These are phyloP conservation scores for Zymoseptoria passerinii DNA, from an alignment of 2,329 filamentous ascomycete species.

Conservation along the genomic window DNA sequence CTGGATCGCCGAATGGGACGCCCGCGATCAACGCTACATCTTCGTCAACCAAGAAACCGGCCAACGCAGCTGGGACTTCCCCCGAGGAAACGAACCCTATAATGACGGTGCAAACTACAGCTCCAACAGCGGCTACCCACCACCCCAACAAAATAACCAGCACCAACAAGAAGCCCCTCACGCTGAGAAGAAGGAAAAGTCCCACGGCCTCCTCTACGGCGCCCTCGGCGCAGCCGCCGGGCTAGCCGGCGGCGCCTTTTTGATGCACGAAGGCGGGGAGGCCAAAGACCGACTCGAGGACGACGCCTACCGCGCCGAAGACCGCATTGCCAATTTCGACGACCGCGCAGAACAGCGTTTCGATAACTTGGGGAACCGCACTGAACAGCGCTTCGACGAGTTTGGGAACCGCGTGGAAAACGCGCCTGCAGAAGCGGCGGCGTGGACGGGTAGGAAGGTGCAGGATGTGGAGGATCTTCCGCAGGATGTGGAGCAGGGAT, in stretches of 20 bases:
- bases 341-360: constrained; percentile 7
- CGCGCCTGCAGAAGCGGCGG: constrained; percentile 37
- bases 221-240: constrained; percentile 36
- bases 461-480: constrained; percentile 36
- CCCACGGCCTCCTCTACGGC: constrained; percentile 30
- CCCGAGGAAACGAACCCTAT: constrained; percentile 18
- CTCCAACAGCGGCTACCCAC: constrained; percentile 1
- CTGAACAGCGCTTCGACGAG: constrained; percentile 17
- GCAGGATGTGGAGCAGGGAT: constrained; percentile 25
- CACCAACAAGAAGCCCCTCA: constrained; percentile 2
- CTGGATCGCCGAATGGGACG: constrained; percentile 40
- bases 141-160: not conserved
- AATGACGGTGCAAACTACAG: constrained; percentile 21
- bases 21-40: constrained; percentile 34
- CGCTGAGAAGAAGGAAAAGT: constrained; percentile 22
- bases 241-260: constrained; percentile 36
- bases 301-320: constrained; percentile 24
- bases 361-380: constrained; percentile 21
- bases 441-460: constrained; percentile 37
- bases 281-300: constrained; percentile 26
- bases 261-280: constrained; percentile 40
- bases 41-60: constrained; percentile 42
- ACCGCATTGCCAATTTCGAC: constrained; percentile 14
- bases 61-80: constrained; percentile 35
- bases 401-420: constrained; percentile 31